Evolutionary conservation across 352 stramenopile species (phyloP).

Genomic region (Aphanomyces euteiches): DNA sequence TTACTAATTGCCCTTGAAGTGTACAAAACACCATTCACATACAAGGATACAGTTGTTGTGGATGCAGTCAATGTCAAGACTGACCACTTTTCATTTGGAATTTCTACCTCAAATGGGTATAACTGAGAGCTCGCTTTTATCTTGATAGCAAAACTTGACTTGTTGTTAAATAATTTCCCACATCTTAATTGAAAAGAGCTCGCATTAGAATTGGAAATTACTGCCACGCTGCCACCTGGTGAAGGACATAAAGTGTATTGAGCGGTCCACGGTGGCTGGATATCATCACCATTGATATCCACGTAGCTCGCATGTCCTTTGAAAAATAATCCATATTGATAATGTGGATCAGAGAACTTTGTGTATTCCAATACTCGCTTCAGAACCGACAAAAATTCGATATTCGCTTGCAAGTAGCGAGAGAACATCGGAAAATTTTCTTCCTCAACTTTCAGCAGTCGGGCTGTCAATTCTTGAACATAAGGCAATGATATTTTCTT

Average conservation of each 20-base stretch:
- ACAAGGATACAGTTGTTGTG: background rate
- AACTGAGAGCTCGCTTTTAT: background rate
- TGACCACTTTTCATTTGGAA: conserved; percentile 17
- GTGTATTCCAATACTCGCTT: background rate
- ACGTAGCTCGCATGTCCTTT: conserved; percentile 16
- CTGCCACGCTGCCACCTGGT: background rate
- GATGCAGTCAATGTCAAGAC: conserved; percentile 13
- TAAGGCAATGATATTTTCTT: conserved; percentile 3
- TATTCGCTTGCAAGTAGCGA: conserved; percentile 25
- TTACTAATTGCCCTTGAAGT: background rate
- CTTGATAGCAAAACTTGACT: conserved; percentile 7
- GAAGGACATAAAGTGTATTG: background rate
- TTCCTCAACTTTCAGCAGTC: conserved; percentile 18
- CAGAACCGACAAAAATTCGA: conserved; percentile 14
- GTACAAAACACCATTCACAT: conserved; percentile 11
- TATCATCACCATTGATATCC: conserved; percentile 3
- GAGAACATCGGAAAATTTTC: conserved; percentile 23
- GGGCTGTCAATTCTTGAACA: background rate
- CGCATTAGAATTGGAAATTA: conserved; percentile 8
- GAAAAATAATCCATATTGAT: conserved; percentile 14
- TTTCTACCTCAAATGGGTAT: background rate
- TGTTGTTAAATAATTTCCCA: conserved; percentile 3
- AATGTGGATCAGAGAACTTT: background rate
- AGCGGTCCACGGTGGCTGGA: conserved; percentile 23
- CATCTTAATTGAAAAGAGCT: conserved; percentile 9